phyloP scores from a whole-genome alignment of 2,329 filamentous ascomycete genomes.

The Apiospora hydei region DNA sequence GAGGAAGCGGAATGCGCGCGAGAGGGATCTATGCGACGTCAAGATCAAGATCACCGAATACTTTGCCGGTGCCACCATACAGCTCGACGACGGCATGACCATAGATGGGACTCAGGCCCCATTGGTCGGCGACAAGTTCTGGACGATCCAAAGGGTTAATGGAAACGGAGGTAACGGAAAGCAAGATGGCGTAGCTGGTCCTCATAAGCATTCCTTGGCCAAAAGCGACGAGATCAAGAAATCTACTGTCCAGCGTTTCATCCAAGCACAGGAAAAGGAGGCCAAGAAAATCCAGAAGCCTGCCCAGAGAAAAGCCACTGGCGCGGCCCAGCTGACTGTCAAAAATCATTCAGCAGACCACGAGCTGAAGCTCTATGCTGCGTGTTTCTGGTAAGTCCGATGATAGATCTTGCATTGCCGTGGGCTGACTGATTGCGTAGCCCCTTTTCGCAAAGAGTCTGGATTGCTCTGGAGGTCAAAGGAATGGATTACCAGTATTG shows the following conservation, averaged over 20 bases:
- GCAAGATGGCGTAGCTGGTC: slow-evolving; percentile 71
- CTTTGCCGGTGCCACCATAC: slow-evolving; percentile 61
- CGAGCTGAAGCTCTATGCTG: slow-evolving; percentile 79
- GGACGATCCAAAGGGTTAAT: slow-evolving; percentile 80
- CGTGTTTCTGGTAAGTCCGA: slow-evolving; percentile 77
- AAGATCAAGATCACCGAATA: slow-evolving; percentile 89
- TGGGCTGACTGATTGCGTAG: slow-evolving; percentile 46
- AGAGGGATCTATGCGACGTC: slow-evolving; percentile 82
- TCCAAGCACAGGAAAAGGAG: slow-evolving; percentile 71
- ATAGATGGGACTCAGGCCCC: slow-evolving; percentile 45
- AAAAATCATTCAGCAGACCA: slow-evolving; percentile 74
- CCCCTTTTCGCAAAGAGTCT: slow-evolving; percentile 86
- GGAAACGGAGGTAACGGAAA: slow-evolving; percentile 78
- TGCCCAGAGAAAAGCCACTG: slow-evolving; percentile 75
- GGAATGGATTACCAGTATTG: slow-evolving; percentile 83
- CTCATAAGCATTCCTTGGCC: slow-evolving; percentile 76
- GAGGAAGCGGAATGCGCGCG: slow-evolving; percentile 76
- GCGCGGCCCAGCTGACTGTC: slow-evolving; percentile 72
- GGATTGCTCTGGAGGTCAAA: slow-evolving; percentile 87
- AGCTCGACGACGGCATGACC: slow-evolving; percentile 38
- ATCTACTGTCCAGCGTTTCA: slow-evolving; percentile 74
- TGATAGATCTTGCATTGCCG: slow-evolving; percentile 29
- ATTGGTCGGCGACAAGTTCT: slow-evolving; percentile 63
- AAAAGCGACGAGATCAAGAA: slow-evolving; percentile 84
- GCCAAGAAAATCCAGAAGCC: slow-evolving; percentile 72